Conservation (phyloP, 768 basidiomycete genomes). For the Lentinula aciculospora region DNA sequence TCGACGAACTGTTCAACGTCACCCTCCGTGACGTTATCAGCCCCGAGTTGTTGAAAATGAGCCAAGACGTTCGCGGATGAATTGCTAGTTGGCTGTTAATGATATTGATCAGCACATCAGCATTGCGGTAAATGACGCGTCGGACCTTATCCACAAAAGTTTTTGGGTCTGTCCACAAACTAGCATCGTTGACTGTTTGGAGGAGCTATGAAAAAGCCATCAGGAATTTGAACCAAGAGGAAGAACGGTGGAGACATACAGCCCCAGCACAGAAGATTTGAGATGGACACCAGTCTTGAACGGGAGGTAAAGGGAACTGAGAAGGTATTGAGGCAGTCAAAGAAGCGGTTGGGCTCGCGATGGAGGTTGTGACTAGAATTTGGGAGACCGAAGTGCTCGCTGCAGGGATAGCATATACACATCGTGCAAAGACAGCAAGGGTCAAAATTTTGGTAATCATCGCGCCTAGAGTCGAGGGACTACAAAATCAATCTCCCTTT, state of each 20-base stretch:
- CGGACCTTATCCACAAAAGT: constrained; percentile 75
- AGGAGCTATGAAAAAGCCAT: constrained; percentile 49
- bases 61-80: constrained; percentile 58
- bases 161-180: constrained; percentile 74
- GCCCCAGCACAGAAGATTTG: constrained; percentile 78
- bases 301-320: constrained; percentile 58
- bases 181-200: constrained; percentile 81
- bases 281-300: constrained; percentile 71
- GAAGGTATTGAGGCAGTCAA: constrained; percentile 53
- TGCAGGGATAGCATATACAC: constrained; percentile 7
- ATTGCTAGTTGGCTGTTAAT: constrained; percentile 64
- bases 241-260: constrained; percentile 34
- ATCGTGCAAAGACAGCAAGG: neutral
- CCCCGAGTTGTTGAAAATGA: constrained; percentile 61
- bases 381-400: constrained; percentile 15
- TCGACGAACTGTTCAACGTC: constrained; percentile 69
- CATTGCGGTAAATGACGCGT: neutral
- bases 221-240: constrained; percentile 4
- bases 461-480: neutral
- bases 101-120: neutral
- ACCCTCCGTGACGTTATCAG: constrained; percentile 35
- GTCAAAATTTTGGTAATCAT: neutral
- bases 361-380: constrained; percentile 52
- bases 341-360: constrained; percentile 58
- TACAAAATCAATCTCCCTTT: neutral